A percentile compares a stretch with the other conserved stretches of the same genome.
Evolutionary conservation across 2,329 filamentous ascomycete genomes (phyloP).

Genomic region (Pseudogymnoascus sp.): DNA sequence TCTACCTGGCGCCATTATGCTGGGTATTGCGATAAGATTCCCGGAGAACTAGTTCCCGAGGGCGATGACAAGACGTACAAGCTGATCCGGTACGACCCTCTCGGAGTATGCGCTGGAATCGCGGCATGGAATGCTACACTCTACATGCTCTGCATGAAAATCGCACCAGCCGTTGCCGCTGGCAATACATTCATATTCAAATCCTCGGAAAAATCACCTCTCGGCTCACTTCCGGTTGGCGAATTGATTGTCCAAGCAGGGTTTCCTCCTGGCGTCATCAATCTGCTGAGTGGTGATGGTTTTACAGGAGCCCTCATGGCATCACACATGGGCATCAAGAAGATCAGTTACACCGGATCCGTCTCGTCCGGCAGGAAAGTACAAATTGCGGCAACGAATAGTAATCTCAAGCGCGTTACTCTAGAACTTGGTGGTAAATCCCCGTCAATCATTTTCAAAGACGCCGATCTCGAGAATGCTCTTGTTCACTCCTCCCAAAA

Average conservation of each 20-base stretch:
- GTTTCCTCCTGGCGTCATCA: constrained; percentile 54
- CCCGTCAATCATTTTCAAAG: constrained; percentile 58
- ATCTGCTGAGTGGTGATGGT: constrained; percentile 50
- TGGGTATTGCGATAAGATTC: constrained; percentile 55
- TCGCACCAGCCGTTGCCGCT: constrained; percentile 60
- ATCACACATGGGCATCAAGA: constrained; percentile 54
- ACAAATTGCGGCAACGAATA: constrained; percentile 52
- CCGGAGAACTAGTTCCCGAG: constrained; percentile 44
- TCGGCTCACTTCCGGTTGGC: constrained; percentile 48
- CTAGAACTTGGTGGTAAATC: constrained; percentile 61
- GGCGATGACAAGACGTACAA: constrained; percentile 66
- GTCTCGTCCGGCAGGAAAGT: constrained; percentile 49
- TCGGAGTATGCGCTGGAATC: constrained; percentile 57
- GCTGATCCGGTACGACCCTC: constrained; percentile 45
- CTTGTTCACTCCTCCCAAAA: constrained; percentile 46
- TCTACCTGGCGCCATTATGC: constrained; percentile 53
- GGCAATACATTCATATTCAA: constrained; percentile 73
- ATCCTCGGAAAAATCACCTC: constrained; percentile 61
- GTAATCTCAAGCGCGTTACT: constrained; percentile 57
- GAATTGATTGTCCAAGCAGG: constrained; percentile 48
- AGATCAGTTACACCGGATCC: constrained; percentile 55
- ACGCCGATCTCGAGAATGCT: constrained; percentile 55
- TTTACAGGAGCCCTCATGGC: constrained; percentile 43
- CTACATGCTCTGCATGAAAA: constrained; percentile 62
- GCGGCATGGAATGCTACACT: constrained; percentile 71